Evolutionary conservation across 331 rosid genomes (phyloP).

Genomic region (Stylosanthes scabra): DNA sequence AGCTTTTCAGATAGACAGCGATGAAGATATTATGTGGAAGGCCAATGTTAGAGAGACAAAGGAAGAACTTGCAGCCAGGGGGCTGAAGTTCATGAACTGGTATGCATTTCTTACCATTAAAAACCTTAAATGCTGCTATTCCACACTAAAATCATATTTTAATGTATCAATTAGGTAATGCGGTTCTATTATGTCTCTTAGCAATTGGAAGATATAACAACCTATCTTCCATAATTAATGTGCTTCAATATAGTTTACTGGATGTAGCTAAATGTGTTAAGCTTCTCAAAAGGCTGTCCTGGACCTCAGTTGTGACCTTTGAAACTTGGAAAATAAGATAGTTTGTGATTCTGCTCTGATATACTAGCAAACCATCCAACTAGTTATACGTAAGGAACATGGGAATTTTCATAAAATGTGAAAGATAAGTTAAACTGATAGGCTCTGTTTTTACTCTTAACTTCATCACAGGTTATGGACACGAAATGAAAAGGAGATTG

Average conservation of each 20-base stretch:
- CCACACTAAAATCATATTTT: constrained; percentile 25
- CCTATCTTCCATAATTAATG: too few relatives aligned
- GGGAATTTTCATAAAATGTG: not conserved
- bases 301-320: constrained; percentile 14
- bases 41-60: constrained; percentile 70
- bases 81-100: constrained; percentile 81
- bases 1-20: constrained; percentile 64
- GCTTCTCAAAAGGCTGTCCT: constrained; percentile 4
- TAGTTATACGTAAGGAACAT: not conserved
- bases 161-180: constrained; percentile 13
- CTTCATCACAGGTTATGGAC: constrained; percentile 74
- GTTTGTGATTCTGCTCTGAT: constrained; percentile 4
- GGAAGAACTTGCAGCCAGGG: constrained; percentile 78
- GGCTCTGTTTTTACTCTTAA: not conserved
- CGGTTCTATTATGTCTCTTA: constrained; percentile 18
- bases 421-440: not conserved
- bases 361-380: constrained; percentile 14
- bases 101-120: constrained; percentile 30
- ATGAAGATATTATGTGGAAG: constrained; percentile 76
- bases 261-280: constrained; percentile 6
- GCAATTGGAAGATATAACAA: too few relatives aligned
- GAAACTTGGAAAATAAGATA: constrained; percentile 27
- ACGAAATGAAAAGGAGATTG: constrained; percentile 81
- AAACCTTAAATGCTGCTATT: not conserved
- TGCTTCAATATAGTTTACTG: not conserved